Evolutionary conservation across 495 filamentous ascomycete species (phyloP), one percentile per base, ranked within the genome.

Genomic region (Amniculicola lignicola): DNA sequence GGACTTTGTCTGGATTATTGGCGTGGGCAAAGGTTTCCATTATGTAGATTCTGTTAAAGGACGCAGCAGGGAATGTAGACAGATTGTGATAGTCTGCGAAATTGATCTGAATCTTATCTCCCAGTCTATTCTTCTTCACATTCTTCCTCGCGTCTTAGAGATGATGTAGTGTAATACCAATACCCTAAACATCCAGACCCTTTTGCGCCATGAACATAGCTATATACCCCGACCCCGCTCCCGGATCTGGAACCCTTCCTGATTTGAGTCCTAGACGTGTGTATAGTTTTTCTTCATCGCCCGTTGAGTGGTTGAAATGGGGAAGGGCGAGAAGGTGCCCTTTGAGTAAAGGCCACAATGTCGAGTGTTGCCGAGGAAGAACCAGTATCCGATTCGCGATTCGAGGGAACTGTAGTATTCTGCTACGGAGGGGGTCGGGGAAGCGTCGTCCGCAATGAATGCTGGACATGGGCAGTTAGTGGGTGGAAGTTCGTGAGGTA

Each of bases 1-100:
- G 54, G 1, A 74, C 79, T 11, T 67, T 70, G 49, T 71, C 59
- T 5, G 74, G 74, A 18, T 82, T 73, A 1, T 72, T 78, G 6
- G 80, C 77, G 57, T 83, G 78, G 3, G 81, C 77, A 23, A 82
- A 72, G 0, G 79, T 82, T 57, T 83, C 80, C 71, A 81, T 80
- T 1, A 78, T 81, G 59, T 82, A 83, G 43, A 77, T 59, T 15
- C 80, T 79, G 53, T 82, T 76, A 47, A 78, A 73, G 0, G 72
- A 75, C 9, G 18, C 54, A 28, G 57, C 45, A 4, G 57, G 53
- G 29, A 78, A 67, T 6, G 48, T 42, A 7, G 76, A 63, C 1
- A 83, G 70, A 54, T 81, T 67, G 59, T 82, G 79, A 61, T 82
- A 83, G 64, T 82, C 76, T 54, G 70, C 75, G 51, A 67, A 69